These are phyloP conservation scores for Phytophthora pluvialis DNA, from an alignment of 352 stramenopile species.

Conservation along the genomic window DNA sequence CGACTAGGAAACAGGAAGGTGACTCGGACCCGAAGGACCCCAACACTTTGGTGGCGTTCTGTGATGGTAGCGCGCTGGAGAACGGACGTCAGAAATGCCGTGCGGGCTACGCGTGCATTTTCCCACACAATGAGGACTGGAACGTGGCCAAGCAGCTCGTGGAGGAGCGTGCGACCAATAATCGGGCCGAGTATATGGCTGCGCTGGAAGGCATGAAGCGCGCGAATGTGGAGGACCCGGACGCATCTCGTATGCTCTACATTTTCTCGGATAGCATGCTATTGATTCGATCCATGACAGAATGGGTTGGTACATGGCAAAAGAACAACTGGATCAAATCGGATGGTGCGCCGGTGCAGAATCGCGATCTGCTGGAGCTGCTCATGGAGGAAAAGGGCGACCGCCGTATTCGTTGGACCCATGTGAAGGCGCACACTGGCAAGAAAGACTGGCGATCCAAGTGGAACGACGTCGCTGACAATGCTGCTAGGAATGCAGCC, in stretches of 20 bases:
- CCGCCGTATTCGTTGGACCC: slow-evolving; percentile 63
- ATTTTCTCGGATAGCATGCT: slow-evolving; percentile 86
- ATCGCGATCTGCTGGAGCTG: slow-evolving; percentile 71
- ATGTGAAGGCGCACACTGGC: slow-evolving; percentile 71
- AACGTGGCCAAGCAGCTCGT: slow-evolving; percentile 63
- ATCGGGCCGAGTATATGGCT: slow-evolving; percentile 63
- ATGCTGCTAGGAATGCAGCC: slow-evolving; percentile 48
- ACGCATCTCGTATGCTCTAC: slow-evolving; percentile 42
- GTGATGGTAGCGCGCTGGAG: slow-evolving; percentile 72
- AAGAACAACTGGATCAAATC: slow-evolving; percentile 73
- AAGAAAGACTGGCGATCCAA: slow-evolving; percentile 69
- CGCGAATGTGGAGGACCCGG: slow-evolving; percentile 62
- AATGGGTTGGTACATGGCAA: slow-evolving; percentile 70
- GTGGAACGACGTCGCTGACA: slow-evolving; percentile 77
- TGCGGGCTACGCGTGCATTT: slow-evolving; percentile 78
- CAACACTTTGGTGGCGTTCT: slow-evolving; percentile 75
- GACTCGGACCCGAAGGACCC: slow-evolving; percentile 59
- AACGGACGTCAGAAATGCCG: slow-evolving; percentile 62
- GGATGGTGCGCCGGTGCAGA: slow-evolving; percentile 57
- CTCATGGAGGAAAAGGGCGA: slow-evolving; percentile 50
- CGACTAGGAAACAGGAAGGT: slow-evolving; percentile 1
- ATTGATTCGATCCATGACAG: slow-evolving; percentile 82
- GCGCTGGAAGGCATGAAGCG: slow-evolving; percentile 70
- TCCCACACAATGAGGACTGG: slow-evolving; percentile 67
- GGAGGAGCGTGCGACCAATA: slow-evolving; percentile 55